phyloP scores from a whole-genome alignment of 164 flowering plant genomes.

The Aristolochia contorta region DNA sequence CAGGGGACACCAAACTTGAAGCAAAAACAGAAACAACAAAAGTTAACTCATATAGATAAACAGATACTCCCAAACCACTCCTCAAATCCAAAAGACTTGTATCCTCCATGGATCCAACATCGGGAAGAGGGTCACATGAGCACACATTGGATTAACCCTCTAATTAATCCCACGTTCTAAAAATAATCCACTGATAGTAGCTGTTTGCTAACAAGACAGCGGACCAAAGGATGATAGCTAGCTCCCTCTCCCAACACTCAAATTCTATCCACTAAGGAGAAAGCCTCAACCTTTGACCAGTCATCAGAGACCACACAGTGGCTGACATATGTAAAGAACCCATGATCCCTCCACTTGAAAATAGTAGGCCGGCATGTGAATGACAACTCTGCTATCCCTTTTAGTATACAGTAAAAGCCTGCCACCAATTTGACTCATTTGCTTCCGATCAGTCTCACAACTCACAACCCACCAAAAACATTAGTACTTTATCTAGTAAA shows the following conservation, averaged over 20 bases:
- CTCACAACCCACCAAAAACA: background rate
- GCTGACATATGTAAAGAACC: conserved; percentile 4
- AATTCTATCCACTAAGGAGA: background rate
- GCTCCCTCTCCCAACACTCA: conserved; percentile 10
- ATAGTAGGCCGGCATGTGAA: conserved; percentile 17
- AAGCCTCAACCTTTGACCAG: conserved; percentile 10
- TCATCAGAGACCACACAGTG: conserved; percentile 3
- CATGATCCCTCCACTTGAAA: conserved; percentile 5
- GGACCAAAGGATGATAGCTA: conserved; percentile 32
- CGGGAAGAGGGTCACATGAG: conserved; percentile 14
- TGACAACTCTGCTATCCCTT: conserved; percentile 11
- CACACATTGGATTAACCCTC: background rate
- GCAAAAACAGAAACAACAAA: too few relatives aligned
- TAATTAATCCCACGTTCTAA: conserved; percentile 1
- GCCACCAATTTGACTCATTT: background rate
- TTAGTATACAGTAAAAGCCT: conserved; percentile 4
- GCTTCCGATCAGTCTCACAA: conserved; percentile 1
- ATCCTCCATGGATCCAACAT: conserved; percentile 13
- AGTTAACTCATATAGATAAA: too few relatives aligned
- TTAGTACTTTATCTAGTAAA: background rate
- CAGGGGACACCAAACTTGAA: too few relatives aligned
- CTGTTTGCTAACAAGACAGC: conserved; percentile 25
- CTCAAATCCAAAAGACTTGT: background rate
- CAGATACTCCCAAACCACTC: too few relatives aligned
- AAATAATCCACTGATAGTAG: conserved; percentile 3